Percentiles rank a stretch among this genome's conserved stretches.
Evolutionary conservation across 2,329 filamentous ascomycete species (phyloP).

Genomic region (Paecilomyces fulvus): DNA sequence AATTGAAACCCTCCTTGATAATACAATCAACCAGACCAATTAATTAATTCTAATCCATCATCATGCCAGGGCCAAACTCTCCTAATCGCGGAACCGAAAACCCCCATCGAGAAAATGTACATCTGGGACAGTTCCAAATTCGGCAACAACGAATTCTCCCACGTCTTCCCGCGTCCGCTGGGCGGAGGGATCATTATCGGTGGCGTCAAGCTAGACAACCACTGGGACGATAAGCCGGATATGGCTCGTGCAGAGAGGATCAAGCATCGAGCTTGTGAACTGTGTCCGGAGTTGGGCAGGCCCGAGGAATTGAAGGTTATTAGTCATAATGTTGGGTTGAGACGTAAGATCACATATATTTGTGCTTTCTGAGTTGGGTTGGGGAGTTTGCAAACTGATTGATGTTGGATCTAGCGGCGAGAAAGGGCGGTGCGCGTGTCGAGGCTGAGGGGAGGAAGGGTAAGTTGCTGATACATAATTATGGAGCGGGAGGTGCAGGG

Average conservation of each 20-base stretch:
- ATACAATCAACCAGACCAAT: neutral
- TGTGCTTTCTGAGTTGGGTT: neutral
- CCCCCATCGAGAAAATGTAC: neutral
- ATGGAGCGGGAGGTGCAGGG: neutral
- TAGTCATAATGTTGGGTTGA: slow-evolving; percentile 3
- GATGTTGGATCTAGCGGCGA: neutral
- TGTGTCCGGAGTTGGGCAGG: slow-evolving; percentile 1
- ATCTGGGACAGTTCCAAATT: neutral
- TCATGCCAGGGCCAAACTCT: slow-evolving; percentile 1
- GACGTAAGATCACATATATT: neutral
- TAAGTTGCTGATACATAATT: neutral
- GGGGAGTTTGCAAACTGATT: neutral
- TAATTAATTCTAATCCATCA: neutral
- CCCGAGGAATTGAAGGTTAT: neutral
- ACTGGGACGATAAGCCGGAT: slow-evolving; percentile 1
- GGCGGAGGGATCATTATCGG: slow-evolving; percentile 3
- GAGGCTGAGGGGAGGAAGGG: neutral
- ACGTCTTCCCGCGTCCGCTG: slow-evolving; percentile 2
- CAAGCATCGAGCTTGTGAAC: slow-evolving; percentile 1
- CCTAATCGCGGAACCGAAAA: slow-evolving; percentile 1
- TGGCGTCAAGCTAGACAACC: neutral
- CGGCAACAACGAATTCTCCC: slow-evolving; percentile 1
- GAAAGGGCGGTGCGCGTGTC: slow-evolving; percentile 1
- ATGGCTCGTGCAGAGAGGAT: slow-evolving; percentile 2
- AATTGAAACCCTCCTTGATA: neutral